Base-by-base conservation (phyloP, 2,329 filamentous ascomycete species). In the Fusarium sororula region DNA sequence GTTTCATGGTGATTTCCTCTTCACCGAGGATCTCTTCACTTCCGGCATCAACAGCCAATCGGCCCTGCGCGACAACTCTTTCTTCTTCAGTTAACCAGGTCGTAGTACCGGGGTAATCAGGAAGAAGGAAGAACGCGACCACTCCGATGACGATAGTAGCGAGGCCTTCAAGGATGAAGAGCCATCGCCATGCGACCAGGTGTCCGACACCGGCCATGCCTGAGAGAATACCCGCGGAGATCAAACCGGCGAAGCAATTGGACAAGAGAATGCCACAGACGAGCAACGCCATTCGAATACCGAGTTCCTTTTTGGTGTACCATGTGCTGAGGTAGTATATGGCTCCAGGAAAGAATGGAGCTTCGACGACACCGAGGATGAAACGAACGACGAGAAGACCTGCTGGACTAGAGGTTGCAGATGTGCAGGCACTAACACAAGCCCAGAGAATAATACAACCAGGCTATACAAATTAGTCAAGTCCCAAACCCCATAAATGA, bases 401-500 rank as follows among this genome's bases (percentile, higher is more conserved):
- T 2, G 51, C 24, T 12, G 51, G 35, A 9, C 51, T 54, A 1
- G 35, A 54, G 0, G 51, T 28, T 9, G 51, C 35, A 28, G 51
- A 17, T 22, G 51, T 54, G 3, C 51, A 54, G 13, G 24, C 35
- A 54, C 51, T 54, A 2, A 54, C 51, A 3, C 32, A 54, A 7
- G 51, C 51, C 51, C 51, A 54, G 4, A 54, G 35, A 11, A 54
- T 28, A 5, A 54, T 54, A 6, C 24, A 54, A 0, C 51, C 51
- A 26, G 51, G 51, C 51, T 54, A 28, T 12, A 28, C 13, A 22
- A 15, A 5, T 54, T 38, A 54, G 50, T 4, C 18, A 8, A 3
- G 2, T 13, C 5, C 3, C 10, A 10, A 28, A 28, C 0, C 5
- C 5, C 7, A 8, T 18, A 28, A 28, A 9, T 0, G 3, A 28